Conservation (phyloP, 305 asterid species). For the Fraxinus greggii region DNA sequence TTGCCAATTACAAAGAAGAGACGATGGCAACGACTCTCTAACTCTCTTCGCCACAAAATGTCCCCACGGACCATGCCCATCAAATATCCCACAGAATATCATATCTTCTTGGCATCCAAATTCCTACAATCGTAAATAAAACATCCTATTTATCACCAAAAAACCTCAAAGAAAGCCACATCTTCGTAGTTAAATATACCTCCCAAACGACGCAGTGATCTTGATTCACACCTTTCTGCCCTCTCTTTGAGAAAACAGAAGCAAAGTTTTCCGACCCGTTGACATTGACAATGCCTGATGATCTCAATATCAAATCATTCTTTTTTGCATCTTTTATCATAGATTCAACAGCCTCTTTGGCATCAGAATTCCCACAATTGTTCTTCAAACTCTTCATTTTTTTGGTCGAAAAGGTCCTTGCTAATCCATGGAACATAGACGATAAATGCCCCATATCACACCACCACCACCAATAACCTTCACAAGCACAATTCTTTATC, state of each 20-base stretch:
- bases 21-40: slow-evolving; percentile 70
- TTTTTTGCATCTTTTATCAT: slow-evolving; percentile 71
- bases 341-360: slow-evolving; percentile 55
- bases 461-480: slow-evolving; percentile 36
- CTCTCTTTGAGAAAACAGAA: slow-evolving; percentile 78
- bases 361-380: slow-evolving; percentile 35
- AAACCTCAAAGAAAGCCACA: not conserved
- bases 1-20: slow-evolving; percentile 80
- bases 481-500: slow-evolving; percentile 29
- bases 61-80: slow-evolving; percentile 98
- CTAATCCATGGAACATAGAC: slow-evolving; percentile 81
- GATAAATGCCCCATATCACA: slow-evolving; percentile 70
- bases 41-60: slow-evolving; percentile 82
- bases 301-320: slow-evolving; percentile 66
- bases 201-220: slow-evolving; percentile 95
- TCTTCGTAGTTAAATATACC: slow-evolving; percentile 40
- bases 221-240: slow-evolving; percentile 88
- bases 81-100: slow-evolving; percentile 93
- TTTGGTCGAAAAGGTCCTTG: slow-evolving; percentile 64
- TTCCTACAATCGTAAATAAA: slow-evolving; percentile 41
- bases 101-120: slow-evolving; percentile 95
- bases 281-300: slow-evolving; percentile 60
- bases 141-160: not conserved
- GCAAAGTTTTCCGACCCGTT: slow-evolving; percentile 73
- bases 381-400: slow-evolving; percentile 31